Conservation (phyloP, 1,139 yeast genomes). For the Candida sojae region DNA sequence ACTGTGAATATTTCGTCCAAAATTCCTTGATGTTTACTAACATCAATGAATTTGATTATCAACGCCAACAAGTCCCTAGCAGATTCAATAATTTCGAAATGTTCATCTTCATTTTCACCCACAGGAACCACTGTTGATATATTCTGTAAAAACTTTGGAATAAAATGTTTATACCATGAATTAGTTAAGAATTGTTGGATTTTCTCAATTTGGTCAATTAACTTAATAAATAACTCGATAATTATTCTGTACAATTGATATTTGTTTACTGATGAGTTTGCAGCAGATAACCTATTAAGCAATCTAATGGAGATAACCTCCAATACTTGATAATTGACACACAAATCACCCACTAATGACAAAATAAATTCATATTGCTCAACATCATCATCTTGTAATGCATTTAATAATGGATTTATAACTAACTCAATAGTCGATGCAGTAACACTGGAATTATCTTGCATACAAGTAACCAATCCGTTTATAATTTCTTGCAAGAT, state of each 20-base stretch:
- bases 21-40: conserved; percentile 38
- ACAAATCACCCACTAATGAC: conserved; percentile 43
- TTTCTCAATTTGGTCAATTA: conserved; percentile 24
- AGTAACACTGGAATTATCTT: conserved; percentile 11
- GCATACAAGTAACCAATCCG: conserved; percentile 54
- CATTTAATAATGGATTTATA: conserved; percentile 61
- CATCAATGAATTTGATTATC: conserved; percentile 38
- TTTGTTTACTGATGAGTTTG: conserved; percentile 15
- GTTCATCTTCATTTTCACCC: conserved; percentile 10
- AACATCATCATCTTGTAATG: conserved; percentile 47
- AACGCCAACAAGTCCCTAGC: conserved; percentile 39
- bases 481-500: conserved; percentile 41
- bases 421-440: conserved; percentile 34
- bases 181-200: conserved; percentile 37
- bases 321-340: conserved; percentile 47
- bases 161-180: conserved; percentile 42
- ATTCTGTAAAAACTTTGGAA: conserved; percentile 30
- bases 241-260: conserved; percentile 18
- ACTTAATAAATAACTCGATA: conserved; percentile 25
- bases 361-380: conserved; percentile 36
- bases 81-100: conserved; percentile 26
- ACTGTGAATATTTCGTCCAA: conserved; percentile 30
- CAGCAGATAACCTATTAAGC: conserved; percentile 38
- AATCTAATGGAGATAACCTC: conserved; percentile 54
- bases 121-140: conserved; percentile 13